Percentiles rank a stretch among this genome's conserved stretches.
Conservation (phyloP, 768 basidiomycete species). For the Leucocoprinus birnbaumii region DNA sequence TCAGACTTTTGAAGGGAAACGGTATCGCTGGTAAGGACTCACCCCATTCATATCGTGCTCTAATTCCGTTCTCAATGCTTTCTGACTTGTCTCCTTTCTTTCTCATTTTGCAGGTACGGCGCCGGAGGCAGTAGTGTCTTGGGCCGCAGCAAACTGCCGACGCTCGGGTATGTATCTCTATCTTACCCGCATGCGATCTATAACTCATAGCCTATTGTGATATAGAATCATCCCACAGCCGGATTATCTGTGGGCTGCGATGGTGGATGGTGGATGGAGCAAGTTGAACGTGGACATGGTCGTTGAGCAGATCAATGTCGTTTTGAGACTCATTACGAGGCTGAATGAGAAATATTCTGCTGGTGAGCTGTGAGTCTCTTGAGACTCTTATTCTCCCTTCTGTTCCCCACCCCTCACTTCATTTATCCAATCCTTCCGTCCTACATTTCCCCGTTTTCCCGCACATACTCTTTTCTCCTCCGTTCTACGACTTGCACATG, state of each 20-base stretch:
- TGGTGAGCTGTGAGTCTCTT: slow-evolving; percentile 6
- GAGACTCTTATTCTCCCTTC: background rate
- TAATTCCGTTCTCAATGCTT: background rate
- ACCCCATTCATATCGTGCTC: background rate
- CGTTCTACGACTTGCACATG: slow-evolving; percentile 98
- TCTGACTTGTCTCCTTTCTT: no score
- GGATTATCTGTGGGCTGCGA: slow-evolving; percentile 27
- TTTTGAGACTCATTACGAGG: slow-evolving; percentile 20
- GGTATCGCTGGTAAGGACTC: slow-evolving; percentile 18
- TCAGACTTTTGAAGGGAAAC: slow-evolving; percentile 18
- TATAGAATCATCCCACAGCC: slow-evolving; percentile 28
- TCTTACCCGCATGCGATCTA: no score
- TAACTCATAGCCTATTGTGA: background rate
- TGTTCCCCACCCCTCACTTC: background rate
- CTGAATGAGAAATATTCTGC: slow-evolving; percentile 21
- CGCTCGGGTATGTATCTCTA: slow-evolving; percentile 21
- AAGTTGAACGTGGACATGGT: slow-evolving; percentile 22
- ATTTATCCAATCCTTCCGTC: no score
- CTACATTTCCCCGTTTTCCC: no score
- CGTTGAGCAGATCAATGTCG: slow-evolving; percentile 26
- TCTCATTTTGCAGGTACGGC: slow-evolving; percentile 24
- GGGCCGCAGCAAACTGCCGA: slow-evolving; percentile 24
- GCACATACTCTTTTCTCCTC: slow-evolving; percentile 98
- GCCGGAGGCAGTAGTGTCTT: slow-evolving; percentile 27
- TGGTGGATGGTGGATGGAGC: slow-evolving; percentile 28